Conservation (phyloP, 805 yeast species). For the Metschnikowia lunata region DNA sequence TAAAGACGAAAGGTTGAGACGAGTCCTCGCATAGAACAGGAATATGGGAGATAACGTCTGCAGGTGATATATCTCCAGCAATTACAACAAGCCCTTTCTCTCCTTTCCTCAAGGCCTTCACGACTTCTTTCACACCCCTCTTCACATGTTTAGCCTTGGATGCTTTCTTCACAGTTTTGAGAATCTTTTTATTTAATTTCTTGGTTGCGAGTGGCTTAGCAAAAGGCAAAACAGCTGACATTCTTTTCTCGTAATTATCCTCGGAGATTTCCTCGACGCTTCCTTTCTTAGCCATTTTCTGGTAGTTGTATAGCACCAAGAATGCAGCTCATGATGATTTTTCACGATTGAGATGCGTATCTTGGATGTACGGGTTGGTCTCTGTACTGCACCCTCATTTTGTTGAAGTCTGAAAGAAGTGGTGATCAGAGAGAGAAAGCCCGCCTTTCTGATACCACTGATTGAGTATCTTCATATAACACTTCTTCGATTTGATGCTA, state of each 20-base stretch:
- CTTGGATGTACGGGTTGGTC: slow-evolving; percentile 6
- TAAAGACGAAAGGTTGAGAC: slow-evolving; percentile 84
- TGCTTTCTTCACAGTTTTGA: slow-evolving; percentile 95
- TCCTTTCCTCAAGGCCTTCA: slow-evolving; percentile 95
- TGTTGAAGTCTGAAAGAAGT: too few species aligned
- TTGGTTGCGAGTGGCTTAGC: slow-evolving; percentile 95
- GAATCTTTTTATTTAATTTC: slow-evolving; percentile 89
- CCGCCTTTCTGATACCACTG: too few species aligned
- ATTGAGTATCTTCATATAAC: too few species aligned
- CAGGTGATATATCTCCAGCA: slow-evolving; percentile 98
- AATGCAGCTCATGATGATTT: background rate
- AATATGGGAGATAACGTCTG: slow-evolving; percentile 93
- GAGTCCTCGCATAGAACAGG: slow-evolving; percentile 97
- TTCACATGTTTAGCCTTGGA: slow-evolving; percentile 97
- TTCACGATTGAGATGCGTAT: slow-evolving; percentile 7
- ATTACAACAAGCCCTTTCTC: slow-evolving; percentile 94
- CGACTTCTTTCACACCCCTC: slow-evolving; percentile 98
- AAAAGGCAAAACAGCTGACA: slow-evolving; percentile 87
- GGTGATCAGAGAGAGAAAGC: too few species aligned
- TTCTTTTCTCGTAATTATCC: slow-evolving; percentile 88
- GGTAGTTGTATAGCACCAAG: background rate
- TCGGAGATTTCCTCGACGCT: slow-evolving; percentile 40
- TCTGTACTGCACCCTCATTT: too few species aligned
- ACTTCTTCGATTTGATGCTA: too few species aligned
- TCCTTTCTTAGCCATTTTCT: slow-evolving; percentile 41